phyloP scores from a whole-genome alignment of 345 rosid species.

The Dimocarpus longan region DNA sequence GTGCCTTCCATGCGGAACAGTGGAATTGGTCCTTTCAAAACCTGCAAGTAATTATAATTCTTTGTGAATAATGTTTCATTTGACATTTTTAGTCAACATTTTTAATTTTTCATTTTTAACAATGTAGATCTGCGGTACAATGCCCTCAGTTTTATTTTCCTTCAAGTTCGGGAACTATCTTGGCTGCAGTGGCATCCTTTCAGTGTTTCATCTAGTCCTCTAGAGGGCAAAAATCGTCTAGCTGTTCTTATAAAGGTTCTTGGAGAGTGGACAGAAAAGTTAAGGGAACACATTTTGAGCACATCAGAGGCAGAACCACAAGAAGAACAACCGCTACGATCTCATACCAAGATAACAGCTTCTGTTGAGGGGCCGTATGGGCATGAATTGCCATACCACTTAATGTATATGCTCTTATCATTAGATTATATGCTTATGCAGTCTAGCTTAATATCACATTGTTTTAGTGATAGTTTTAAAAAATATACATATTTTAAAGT shows the following conservation, averaged over 20 bases:
- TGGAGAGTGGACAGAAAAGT: constrained; percentile 77
- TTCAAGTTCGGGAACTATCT: constrained; percentile 80
- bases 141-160: constrained; percentile 83
- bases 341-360: constrained; percentile 52
- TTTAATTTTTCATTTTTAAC: constrained; percentile 6
- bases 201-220: constrained; percentile 91
- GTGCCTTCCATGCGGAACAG: constrained; percentile 80
- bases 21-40: constrained; percentile 71
- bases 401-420: constrained; percentile 47
- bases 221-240: constrained; percentile 66
- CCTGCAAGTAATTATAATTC: constrained; percentile 56
- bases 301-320: constrained; percentile 37
- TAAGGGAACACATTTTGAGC: constrained; percentile 47
- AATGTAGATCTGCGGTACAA: constrained; percentile 67
- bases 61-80: not conserved
- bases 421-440: not conserved
- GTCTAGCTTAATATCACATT: not conserved
- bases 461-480: not conserved
- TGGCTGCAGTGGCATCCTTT: constrained; percentile 99
- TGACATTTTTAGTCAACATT: not conserved
- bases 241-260: constrained; percentile 80
- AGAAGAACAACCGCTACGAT: constrained; percentile 23
- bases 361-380: constrained; percentile 94
- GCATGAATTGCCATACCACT: constrained; percentile 77
- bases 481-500: not conserved